These are phyloP conservation scores for Phragmites australis DNA, from an alignment of 176 grass and related monocot genomes.

Conservation along the genomic window DNA sequence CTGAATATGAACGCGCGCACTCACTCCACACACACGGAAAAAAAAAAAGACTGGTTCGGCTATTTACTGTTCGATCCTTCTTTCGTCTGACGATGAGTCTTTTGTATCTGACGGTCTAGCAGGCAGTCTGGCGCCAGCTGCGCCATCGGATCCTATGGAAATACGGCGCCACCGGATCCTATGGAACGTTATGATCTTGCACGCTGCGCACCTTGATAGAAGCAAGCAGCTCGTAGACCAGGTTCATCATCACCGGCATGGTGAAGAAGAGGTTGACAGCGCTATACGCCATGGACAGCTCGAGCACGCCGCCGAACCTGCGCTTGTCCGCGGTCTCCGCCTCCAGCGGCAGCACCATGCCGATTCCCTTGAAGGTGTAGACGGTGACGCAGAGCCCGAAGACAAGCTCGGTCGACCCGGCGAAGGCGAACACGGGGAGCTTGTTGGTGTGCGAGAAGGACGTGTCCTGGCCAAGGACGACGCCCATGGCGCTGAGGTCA, in stretches of 20 bases:
- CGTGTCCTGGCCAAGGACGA: slow-evolving; percentile 74
- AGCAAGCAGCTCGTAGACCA: slow-evolving; percentile 92
- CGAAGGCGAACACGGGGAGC: slow-evolving; percentile 60
- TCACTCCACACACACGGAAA: too few species aligned
- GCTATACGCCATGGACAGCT: slow-evolving; percentile 73
- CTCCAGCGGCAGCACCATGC: slow-evolving; percentile 89
- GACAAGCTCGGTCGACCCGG: slow-evolving; percentile 55
- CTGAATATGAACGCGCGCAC: too few species aligned
- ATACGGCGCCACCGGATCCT: too few species aligned
- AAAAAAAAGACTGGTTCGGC: too few species aligned
- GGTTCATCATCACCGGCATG: slow-evolving; percentile 98
- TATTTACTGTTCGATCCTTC: too few species aligned
- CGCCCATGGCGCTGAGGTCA: slow-evolving; percentile 88
- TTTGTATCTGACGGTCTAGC: too few species aligned
- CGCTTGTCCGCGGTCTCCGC: slow-evolving; percentile 70
- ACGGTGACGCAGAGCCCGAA: slow-evolving; percentile 87
- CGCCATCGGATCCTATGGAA: too few species aligned
- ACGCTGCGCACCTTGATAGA: too few species aligned
- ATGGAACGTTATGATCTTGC: too few species aligned
- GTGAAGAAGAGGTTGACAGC: slow-evolving; percentile 99
- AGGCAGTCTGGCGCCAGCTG: too few species aligned
- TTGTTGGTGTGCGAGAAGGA: slow-evolving; percentile 43
- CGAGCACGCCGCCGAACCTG: slow-evolving; percentile 67
- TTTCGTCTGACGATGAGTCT: too few species aligned
- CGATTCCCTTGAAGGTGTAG: slow-evolving; percentile 88